Evolutionary conservation across 2,329 filamentous ascomycete genomes (phyloP), one percentile per base, ranked within the genome.

Genomic region (Apiospora koreana): DNA sequence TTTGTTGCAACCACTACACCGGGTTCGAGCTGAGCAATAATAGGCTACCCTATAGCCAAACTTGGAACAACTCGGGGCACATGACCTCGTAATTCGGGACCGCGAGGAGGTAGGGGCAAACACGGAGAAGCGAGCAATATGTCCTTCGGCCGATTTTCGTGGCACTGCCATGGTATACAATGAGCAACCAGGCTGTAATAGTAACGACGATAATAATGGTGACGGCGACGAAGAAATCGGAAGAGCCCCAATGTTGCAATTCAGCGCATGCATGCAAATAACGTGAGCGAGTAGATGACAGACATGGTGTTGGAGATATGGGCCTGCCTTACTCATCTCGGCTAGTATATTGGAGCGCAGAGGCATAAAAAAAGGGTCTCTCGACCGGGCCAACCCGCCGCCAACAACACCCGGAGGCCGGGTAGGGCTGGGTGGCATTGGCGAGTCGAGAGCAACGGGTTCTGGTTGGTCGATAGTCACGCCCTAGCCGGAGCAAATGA

Each of bases 11-110:
- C 50, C 50, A 18, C 31, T 54, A 31, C 28, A 6, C 7, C n/a
- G 28, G 50, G 31, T 31, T 58, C 12, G 28, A 58, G 50, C 6
- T 35, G 50, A 58, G 50, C 50, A 50, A 25, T 58, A 31, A 35
- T 31, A 35, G 28, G 14, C 14, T 35, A 31, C 50, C 12, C 8
- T 25, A 58, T 21, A 21, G 50, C 50, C 35, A 58, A 58, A 58
- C 50, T 58, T 58, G 50, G 50, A 58, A 58, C 50, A 58, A n/a
- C 3, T 31, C 18, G 25, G 48, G 50, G 50, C 50, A 58, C 50
- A 58, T 58, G 50, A n/a, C 28, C 50, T 58, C 50, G 28, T 58
- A 58, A 35, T 58, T 58, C 50, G 50, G 50, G 50, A 21, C 50
- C 28, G 25, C 28, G 50, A 31, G n/a, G n/a, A 21, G 8, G 9